Base-by-base conservation (phyloP, 306 rosid species). In the Lathyrus sativus region DNA sequence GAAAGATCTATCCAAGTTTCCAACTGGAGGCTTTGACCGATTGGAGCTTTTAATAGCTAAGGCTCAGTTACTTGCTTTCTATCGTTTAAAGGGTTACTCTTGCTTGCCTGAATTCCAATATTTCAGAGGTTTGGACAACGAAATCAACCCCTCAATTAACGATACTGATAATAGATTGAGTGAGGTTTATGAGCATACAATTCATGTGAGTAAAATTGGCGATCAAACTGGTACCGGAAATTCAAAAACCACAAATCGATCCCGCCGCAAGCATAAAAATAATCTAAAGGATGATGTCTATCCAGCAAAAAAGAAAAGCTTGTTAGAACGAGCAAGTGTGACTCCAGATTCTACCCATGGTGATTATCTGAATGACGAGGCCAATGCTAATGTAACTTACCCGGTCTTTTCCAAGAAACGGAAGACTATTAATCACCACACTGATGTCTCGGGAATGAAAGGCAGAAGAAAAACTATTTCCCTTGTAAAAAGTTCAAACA, bases 31-130 rank as follows among this genome's bases (percentile, higher is more conserved):
- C 43, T 65, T 85, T 29, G 81, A 84, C 63, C 79, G 78, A 28
- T 76, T 88, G 79, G 97, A 87, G 67, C 84, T 88, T 66, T 83
- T 70, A 73, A 73, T 85, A 58, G 97, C 96, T 14, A 93, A 82
- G 86, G 88, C 96, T 76, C 98, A 86, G 75, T 72, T 93, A 83
- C 73, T 78, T 65, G 86, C 97, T 61, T 86, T 86, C 72, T 63
- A 77, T 72, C 96, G 88, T 57, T 74, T 88, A 9, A 86, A 81
- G 80, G 98, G 98, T 72, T 87, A 73, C 78, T 60, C 75, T 62
- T 73, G 64, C 80, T 82, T 93, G 88, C 88, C 98, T 55, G 88
- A 86, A 77, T 79, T 92, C 57, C 95, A 86, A 68, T 62, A 79
- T 82, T 83, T 82, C 67, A 91, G 87, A 78, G 85, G 75, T 49